A percentile compares a stretch with the other conserved stretches of the same genome.
These are phyloP conservation scores for Scytalidium sp. DNA, from an alignment of 2,329 filamentous ascomycete species.

Conservation along the genomic window DNA sequence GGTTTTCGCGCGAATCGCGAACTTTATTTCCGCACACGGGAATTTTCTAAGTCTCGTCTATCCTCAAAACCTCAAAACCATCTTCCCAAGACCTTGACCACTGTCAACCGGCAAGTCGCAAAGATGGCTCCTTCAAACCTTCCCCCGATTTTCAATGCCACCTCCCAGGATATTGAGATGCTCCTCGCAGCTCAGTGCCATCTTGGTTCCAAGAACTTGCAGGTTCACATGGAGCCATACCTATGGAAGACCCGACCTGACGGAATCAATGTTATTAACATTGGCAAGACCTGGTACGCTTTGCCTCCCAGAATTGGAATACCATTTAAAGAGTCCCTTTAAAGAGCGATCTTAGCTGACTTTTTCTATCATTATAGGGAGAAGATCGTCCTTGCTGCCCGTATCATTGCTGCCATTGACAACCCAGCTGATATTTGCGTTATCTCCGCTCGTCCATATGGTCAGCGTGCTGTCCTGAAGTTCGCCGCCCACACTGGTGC, in stretches of 20 bases:
- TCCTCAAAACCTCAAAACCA: constrained; percentile 16
- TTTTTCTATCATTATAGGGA: constrained; percentile 60
- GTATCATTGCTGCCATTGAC: constrained; percentile 98
- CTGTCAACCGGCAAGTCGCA: constrained; percentile 49
- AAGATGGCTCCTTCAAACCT: constrained; percentile 96
- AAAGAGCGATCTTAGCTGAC: constrained; percentile 18
- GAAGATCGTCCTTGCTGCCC: constrained; percentile 98
- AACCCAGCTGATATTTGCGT: constrained; percentile 99
- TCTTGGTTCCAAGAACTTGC: constrained; percentile 97
- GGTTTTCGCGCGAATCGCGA: constrained; percentile 28
- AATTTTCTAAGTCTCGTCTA: constrained; percentile 28
- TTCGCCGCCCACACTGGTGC: constrained; percentile 98
- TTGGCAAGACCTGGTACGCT: constrained; percentile 98
- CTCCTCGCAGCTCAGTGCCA: constrained; percentile 96
- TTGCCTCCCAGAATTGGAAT: neutral
- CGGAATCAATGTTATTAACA: constrained; percentile 98
- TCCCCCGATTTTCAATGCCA: constrained; percentile 93
- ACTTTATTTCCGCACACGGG: constrained; percentile 35
- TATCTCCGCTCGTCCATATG: constrained; percentile 99
- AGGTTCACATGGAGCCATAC: constrained; percentile 99
- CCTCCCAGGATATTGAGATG: constrained; percentile 97
- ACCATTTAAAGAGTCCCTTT: neutral
- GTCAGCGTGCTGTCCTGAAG: constrained; percentile 99
- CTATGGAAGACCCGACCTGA: constrained; percentile 99
- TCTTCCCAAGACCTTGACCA: constrained; percentile 32